These are phyloP conservation scores for Suillus ampliporus DNA, from an alignment of 768 basidiomycete species.

Conservation along the genomic window DNA sequence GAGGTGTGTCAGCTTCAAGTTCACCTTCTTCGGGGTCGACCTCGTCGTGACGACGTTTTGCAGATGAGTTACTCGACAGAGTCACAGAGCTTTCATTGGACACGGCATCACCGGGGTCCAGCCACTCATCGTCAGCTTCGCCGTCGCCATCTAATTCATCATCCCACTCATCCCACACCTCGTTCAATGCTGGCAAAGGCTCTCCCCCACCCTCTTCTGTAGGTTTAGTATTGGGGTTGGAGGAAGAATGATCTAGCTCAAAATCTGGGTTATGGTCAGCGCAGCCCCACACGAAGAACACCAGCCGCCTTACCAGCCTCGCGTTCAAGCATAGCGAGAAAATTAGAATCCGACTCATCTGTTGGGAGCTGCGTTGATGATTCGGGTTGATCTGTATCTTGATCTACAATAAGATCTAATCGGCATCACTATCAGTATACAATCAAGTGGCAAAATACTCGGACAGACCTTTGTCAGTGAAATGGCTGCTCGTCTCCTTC, in stretches of 20 bases:
- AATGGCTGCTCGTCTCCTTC: not conserved
- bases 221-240: slow-evolving; percentile 14
- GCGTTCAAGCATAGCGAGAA: slow-evolving; percentile 31
- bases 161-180: slow-evolving; percentile 37
- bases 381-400: slow-evolving; percentile 1
- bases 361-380: slow-evolving; percentile 10
- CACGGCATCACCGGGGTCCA: slow-evolving; percentile 47
- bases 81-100: slow-evolving; percentile 61
- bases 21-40: slow-evolving; percentile 50
- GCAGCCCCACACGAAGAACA: slow-evolving; percentile 1
- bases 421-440: not conserved
- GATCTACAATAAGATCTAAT: not conserved
- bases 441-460: not conserved
- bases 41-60: slow-evolving; percentile 55
- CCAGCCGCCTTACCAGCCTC: slow-evolving; percentile 34
- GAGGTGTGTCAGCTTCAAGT: slow-evolving; percentile 34
- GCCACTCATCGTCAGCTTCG: slow-evolving; percentile 50
- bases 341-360: slow-evolving; percentile 37
- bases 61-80: slow-evolving; percentile 56
- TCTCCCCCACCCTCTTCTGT: slow-evolving; percentile 25
- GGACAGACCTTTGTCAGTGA: slow-evolving; percentile 9
- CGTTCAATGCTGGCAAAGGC: slow-evolving; percentile 19
- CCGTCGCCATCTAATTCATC: slow-evolving; percentile 52
- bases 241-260: slow-evolving; percentile 33
- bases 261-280: slow-evolving; percentile 26